Evolutionary conservation across 1,284 basidiomycete species (phyloP).

Genomic region (Amylostereum areolatum): DNA sequence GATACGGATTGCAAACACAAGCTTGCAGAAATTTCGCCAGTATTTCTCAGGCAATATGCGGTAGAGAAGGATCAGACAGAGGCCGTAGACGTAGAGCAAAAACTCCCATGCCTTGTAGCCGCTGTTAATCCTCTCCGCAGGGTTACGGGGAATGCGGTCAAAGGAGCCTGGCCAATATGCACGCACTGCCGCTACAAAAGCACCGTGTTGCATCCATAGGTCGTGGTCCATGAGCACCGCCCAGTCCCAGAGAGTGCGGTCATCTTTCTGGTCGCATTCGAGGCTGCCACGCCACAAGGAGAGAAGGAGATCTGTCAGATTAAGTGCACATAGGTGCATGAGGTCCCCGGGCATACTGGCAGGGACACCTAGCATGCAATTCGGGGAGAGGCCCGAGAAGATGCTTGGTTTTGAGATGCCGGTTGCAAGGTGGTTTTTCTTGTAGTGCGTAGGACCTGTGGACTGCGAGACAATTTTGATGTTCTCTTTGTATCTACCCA

Average conservation of each 20-base stretch:
- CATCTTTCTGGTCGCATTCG: not conserved
- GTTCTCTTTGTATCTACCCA: too few relatives aligned
- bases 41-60: constrained; percentile 24
- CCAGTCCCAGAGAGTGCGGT: constrained; percentile 25
- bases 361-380: not conserved
- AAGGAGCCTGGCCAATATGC: constrained; percentile 25
- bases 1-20: constrained; percentile 24
- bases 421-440: constrained; percentile 7
- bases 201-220: constrained; percentile 27
- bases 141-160: constrained; percentile 29
- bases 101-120: constrained; percentile 33
- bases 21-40: constrained; percentile 27
- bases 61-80: constrained; percentile 29
- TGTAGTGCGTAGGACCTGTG: constrained; percentile 14
- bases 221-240: constrained; percentile 18
- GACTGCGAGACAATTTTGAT: too few relatives aligned
- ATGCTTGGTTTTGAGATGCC: constrained; percentile 14
- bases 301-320: not conserved
- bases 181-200: constrained; percentile 19
- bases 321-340: not conserved
- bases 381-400: constrained; percentile 6
- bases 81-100: constrained; percentile 27
- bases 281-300: not conserved
- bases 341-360: not conserved
- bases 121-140: constrained; percentile 30